A percentile compares a stretch with the other conserved stretches of the same genome.
These are phyloP conservation scores for Hemerocallis citrina DNA, from an alignment of 106 monocot genomes.

Conservation along the genomic window DNA sequence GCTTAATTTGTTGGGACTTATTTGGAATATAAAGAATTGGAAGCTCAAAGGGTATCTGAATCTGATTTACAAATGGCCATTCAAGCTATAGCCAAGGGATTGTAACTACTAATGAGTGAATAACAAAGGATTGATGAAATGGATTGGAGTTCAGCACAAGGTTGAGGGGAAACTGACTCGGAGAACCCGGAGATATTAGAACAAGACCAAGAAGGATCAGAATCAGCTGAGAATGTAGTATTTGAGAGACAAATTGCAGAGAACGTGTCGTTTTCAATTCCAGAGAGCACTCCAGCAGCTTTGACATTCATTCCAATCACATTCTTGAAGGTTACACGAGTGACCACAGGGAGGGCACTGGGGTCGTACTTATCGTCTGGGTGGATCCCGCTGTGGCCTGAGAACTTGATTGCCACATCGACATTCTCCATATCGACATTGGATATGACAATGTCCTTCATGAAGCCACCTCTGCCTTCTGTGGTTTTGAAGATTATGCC, in stretches of 20 bases:
- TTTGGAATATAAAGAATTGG: no score
- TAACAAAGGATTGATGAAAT: constrained; percentile 49
- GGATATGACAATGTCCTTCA: constrained; percentile 49
- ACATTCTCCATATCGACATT: constrained; percentile 51
- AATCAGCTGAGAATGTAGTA: constrained; percentile 32
- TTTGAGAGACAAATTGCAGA: constrained; percentile 66
- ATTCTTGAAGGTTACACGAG: constrained; percentile 53
- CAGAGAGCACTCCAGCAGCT: constrained; percentile 48
- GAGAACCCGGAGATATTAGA: constrained; percentile 67
- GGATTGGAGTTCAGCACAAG: constrained; percentile 47
- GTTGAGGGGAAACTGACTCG: constrained; percentile 55
- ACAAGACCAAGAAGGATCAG: constrained; percentile 52
- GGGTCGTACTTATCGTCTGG: constrained; percentile 56
- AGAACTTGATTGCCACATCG: constrained; percentile 44
- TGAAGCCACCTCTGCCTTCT: constrained; percentile 63
- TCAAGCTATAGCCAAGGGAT: constrained; percentile 17
- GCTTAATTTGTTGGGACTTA: no score
- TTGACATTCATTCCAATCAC: constrained; percentile 44
- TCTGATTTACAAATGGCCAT: neutral
- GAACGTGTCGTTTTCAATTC: constrained; percentile 54
- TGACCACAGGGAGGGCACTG: constrained; percentile 39
- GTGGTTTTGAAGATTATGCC: constrained; percentile 68
- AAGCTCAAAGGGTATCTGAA: neutral
- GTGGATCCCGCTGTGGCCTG: constrained; percentile 45
- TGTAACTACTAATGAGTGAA: constrained; percentile 27